phyloP scores from a whole-genome alignment of 2,329 filamentous ascomycete genomes.

The Verticillium dahliae region DNA sequence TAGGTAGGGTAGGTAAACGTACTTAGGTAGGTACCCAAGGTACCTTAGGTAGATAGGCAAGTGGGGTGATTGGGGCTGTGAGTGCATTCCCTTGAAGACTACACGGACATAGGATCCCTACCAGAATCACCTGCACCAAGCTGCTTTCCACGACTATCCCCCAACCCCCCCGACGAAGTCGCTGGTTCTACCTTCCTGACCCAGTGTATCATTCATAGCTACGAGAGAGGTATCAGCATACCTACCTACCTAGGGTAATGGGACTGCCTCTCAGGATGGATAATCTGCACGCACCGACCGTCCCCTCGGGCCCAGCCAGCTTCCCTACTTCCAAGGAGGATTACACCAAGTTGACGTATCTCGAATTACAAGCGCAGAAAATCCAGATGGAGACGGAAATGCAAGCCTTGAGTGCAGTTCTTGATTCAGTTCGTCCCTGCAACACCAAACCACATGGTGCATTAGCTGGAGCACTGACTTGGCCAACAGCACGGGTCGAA shows the following conservation, averaged over 20 bases:
- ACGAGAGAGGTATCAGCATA: no score
- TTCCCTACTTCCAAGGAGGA: slow-evolving; percentile 53
- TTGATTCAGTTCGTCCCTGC: slow-evolving; percentile 66
- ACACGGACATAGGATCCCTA: no score
- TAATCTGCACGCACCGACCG: slow-evolving; percentile 51
- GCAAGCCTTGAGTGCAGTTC: slow-evolving; percentile 72
- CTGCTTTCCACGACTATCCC: no score
- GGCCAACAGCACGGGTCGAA: slow-evolving; percentile 73
- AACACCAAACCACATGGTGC: background rate
- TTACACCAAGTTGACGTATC: slow-evolving; percentile 60
- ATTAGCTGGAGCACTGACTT: slow-evolving; percentile 1
- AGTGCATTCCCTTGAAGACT: no score
- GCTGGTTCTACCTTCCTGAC: background rate
- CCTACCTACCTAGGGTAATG: background rate
- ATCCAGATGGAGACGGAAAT: slow-evolving; percentile 81
- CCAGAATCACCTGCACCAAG: no score
- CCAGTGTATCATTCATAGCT: background rate
- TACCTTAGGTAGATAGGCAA: no score
- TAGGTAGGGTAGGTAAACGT: no score
- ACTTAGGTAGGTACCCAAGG: no score
- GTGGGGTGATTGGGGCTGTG: no score
- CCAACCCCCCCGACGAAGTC: no score
- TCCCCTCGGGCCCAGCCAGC: slow-evolving; percentile 69
- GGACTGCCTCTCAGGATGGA: slow-evolving; percentile 35
- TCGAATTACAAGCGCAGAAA: slow-evolving; percentile 78